These are phyloP conservation scores for Vaccinium vitisidaea DNA, from an alignment of 148 eudicot genomes.

Conservation along the genomic window DNA sequence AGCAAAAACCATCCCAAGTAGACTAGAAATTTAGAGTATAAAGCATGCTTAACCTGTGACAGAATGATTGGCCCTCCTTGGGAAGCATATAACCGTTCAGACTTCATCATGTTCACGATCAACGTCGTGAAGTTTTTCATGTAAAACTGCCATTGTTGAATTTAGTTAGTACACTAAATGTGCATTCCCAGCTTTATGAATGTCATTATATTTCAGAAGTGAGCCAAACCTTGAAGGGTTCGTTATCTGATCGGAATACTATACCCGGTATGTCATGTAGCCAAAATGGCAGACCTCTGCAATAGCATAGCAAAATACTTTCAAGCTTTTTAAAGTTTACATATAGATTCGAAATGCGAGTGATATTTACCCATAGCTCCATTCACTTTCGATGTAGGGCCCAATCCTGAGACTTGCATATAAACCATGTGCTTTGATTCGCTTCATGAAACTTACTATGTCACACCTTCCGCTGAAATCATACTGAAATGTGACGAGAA, in stretches of 20 bases:
- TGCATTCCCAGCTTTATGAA: neutral
- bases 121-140: constrained; percentile 71
- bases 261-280: constrained; percentile 45
- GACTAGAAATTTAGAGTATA: neutral
- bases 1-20: neutral
- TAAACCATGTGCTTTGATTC: constrained; percentile 60
- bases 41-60: constrained; percentile 54
- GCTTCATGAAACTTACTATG: constrained; percentile 55
- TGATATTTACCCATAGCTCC: constrained; percentile 59
- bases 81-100: constrained; percentile 62
- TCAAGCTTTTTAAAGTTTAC: neutral
- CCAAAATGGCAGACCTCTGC: constrained; percentile 62
- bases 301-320: constrained; percentile 1
- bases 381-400: constrained; percentile 63
- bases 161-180: neutral
- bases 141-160: constrained; percentile 32
- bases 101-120: constrained; percentile 73
- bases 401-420: constrained; percentile 65
- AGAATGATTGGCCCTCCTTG: constrained; percentile 91
- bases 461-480: constrained; percentile 66
- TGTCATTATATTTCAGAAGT: constrained; percentile 9
- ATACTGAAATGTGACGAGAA: constrained; percentile 36
- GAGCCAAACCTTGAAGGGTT: constrained; percentile 49
- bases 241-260: constrained; percentile 44
- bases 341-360: neutral